Evolutionary conservation across 495 filamentous ascomycete genomes (phyloP).

Genomic region (Penicillium pulvis): DNA sequence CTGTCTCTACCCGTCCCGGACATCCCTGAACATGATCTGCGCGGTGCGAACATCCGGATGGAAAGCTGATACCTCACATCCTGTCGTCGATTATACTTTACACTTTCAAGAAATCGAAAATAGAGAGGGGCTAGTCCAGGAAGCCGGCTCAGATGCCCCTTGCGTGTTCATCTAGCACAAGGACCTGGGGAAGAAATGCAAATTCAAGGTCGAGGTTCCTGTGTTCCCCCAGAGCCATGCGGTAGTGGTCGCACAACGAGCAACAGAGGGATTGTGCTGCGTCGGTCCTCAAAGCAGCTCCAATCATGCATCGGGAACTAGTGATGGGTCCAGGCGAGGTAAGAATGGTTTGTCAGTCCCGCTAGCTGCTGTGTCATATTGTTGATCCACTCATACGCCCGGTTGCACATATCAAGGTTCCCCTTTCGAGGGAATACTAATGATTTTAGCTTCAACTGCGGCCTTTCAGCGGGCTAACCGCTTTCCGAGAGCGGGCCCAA

Average conservation of each 20-base stretch:
- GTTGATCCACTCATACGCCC: conserved; percentile 4
- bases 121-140: conserved; percentile 5
- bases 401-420: conserved; percentile 10
- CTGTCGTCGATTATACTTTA: conserved; percentile 17
- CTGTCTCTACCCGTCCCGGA: conserved; percentile 20
- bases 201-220: neutral
- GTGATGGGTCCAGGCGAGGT: conserved; percentile 8
- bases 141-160: conserved; percentile 15
- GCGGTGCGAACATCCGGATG: conserved; percentile 8
- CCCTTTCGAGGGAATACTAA: conserved; percentile 15
- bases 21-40: conserved; percentile 27
- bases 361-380: conserved; percentile 33
- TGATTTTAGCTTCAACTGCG: conserved; percentile 26
- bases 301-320: conserved; percentile 12
- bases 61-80: conserved; percentile 29
- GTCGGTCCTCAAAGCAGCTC: conserved; percentile 5
- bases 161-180: conserved; percentile 7
- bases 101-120: neutral
- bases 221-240: conserved; percentile 14
- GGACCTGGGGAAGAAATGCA: neutral
- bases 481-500: conserved; percentile 21
- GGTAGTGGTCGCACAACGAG: conserved; percentile 12
- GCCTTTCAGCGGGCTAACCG: conserved; percentile 23
- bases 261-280: conserved; percentile 12
- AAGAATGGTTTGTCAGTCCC: conserved; percentile 21